Evolutionary conservation across 108 stramenopile genomes (phyloP), one percentile per base, ranked within the genome.

Genomic region (Asterionellopsis glacialis): DNA sequence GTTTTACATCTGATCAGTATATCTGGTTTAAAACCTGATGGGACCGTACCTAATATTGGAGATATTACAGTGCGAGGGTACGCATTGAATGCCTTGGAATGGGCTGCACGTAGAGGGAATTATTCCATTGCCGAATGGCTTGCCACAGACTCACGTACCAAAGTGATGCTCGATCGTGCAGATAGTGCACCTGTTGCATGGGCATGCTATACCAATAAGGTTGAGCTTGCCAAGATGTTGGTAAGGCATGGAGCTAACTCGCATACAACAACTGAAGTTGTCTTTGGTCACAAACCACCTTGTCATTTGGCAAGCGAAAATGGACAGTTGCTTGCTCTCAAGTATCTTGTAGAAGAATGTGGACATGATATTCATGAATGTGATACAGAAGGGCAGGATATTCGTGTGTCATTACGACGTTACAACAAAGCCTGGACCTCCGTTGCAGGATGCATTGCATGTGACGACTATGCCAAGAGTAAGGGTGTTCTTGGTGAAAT

Each of bases 311-410:
- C 67, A 25, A 26, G 53, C 1, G 53, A 68, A 13, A 68, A 68
- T 63, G 67, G 67, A 19, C 23, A 68, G 12, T 55, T 68, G 1
- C 57, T 45, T 11, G 61, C 67, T 19, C 9, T 68, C 12, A 68
- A 68, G 27, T 68, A 55, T 45, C 55, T 64, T 25, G 62, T 68
- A n/a, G 51, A 63, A 54, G 54, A 68, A 41, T 68, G 61, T 39
- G 52, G 55, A 7, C 67, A 68, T 25, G 63, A 68, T 63, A 68
- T 63, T 41, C 18, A 55, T 26, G 26, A 41, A 42, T 13, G 47
- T 26, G 67, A 64, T 19, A 21, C 19, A 23, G 13, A 42, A 23
- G 62, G 61, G n/a, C 25, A 68, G 18, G 59, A 64, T 33, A 55
- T 68, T 11, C 58, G 58, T 13, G 58, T 41, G 9, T 59, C 43